phyloP scores from a whole-genome alignment of 352 stramenopile species.

The Pythium biforme region DNA sequence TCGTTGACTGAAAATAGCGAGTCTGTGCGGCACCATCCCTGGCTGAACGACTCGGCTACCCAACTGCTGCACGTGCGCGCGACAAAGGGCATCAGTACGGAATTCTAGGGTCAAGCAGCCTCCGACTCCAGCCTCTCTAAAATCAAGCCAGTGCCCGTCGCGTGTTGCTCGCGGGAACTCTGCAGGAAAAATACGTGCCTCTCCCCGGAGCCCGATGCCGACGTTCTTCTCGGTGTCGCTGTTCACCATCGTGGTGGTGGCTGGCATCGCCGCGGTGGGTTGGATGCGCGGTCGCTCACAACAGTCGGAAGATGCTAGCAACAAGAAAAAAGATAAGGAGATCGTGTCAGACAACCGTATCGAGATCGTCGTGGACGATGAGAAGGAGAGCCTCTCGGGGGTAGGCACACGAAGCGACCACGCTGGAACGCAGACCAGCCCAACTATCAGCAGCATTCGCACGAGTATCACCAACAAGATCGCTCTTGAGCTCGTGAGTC shows the following conservation, averaged over 20 bases:
- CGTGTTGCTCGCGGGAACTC: not conserved
- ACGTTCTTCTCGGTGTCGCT: constrained; percentile 23
- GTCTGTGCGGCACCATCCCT: not conserved
- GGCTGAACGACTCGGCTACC: not conserved
- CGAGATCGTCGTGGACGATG: constrained; percentile 49
- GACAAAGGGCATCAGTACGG: not conserved
- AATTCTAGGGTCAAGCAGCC: not conserved
- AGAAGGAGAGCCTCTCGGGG: not conserved
- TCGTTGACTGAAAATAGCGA: constrained; percentile 12
- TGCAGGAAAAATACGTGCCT: constrained; percentile 13
- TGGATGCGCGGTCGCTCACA: constrained; percentile 30
- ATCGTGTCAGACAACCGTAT: constrained; percentile 28
- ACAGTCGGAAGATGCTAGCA: constrained; percentile 27
- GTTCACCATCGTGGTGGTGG: constrained; percentile 32
- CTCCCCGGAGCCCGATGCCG: constrained; percentile 13
- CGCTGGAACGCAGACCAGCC: not conserved
- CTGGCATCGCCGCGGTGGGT: constrained; percentile 23
- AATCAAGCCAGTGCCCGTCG: not conserved
- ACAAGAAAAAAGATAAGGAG: constrained; percentile 35
- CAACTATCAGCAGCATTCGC: constrained; percentile 1
- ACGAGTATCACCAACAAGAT: constrained; percentile 10
- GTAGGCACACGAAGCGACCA: not conserved
- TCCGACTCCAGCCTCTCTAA: not conserved
- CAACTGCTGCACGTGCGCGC: not conserved
- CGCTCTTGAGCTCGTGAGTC: constrained; percentile 19